Percentiles rank a stretch among this genome's conserved stretches.
Evolutionary conservation across 495 filamentous ascomycete species (phyloP).

Genomic region (Neurospora sp.): DNA sequence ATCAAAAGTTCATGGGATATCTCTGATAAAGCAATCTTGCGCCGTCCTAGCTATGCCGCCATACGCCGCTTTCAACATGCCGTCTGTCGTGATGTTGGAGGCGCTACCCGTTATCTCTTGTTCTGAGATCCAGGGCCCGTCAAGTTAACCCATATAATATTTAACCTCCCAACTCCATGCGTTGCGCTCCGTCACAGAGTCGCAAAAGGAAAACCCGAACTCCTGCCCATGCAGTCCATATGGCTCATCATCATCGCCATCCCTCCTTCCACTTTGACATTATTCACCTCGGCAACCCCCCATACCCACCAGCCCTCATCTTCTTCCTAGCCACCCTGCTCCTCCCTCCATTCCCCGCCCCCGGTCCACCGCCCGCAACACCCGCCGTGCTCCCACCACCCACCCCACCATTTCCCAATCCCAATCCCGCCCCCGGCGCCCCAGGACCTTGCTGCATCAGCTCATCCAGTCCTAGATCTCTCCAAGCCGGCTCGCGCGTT

Average conservation of each 20-base stretch:
- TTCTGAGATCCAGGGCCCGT: not conserved
- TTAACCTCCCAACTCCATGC: not conserved
- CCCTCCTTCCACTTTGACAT: not conserved
- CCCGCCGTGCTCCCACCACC: constrained; percentile 9
- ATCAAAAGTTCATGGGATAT: not conserved
- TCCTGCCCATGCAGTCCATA: not conserved
- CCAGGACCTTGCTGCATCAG: constrained; percentile 52
- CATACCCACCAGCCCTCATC: constrained; percentile 11
- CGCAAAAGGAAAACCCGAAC: not conserved
- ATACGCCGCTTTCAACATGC: not conserved
- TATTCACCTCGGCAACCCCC: constrained; percentile 37
- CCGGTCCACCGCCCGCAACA: not conserved
- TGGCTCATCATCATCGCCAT: not conserved
- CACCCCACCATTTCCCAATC: not conserved
- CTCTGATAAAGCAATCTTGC: not conserved
- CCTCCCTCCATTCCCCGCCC: constrained; percentile 5
- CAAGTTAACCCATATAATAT: not conserved
- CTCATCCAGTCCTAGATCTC: constrained; percentile 69
- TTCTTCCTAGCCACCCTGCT: not conserved
- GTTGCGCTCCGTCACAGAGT: not conserved
- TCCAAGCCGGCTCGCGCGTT: constrained; percentile 65
- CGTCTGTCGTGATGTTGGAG: not conserved
- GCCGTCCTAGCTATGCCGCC: not conserved
- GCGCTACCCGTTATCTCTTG: not conserved
- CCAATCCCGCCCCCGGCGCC: constrained; percentile 4